phyloP scores from a whole-genome alignment of 164 flowering plant species.

The Dillenia turbinata region DNA sequence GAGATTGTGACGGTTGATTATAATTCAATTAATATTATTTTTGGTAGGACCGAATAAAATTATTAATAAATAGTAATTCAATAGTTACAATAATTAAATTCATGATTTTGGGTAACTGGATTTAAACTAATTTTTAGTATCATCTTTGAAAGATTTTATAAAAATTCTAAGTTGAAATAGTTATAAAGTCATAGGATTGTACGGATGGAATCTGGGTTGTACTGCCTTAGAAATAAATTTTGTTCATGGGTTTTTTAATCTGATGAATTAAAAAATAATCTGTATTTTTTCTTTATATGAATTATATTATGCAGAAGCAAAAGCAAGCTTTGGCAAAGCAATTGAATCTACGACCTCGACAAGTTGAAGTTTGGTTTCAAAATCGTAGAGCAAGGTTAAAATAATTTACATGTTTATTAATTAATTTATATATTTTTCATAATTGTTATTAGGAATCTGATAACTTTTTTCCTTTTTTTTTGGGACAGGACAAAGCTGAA shows the following conservation, averaged over 20 bases:
- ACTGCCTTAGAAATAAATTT: too few species aligned
- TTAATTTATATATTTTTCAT: background rate
- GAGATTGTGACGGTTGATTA: background rate
- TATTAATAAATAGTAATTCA: too few species aligned
- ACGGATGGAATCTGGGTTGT: too few species aligned
- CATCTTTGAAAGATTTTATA: too few species aligned
- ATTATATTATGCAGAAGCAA: slow-evolving; percentile 60
- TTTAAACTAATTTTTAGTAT: too few species aligned
- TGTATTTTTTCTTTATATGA: background rate
- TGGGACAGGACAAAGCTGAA: slow-evolving; percentile 70
- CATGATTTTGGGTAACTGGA: too few species aligned
- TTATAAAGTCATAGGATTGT: too few species aligned
- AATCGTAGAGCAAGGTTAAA: slow-evolving; percentile 77
- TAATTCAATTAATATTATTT: background rate
- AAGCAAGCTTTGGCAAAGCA: slow-evolving; percentile 73
- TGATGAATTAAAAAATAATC: too few species aligned
- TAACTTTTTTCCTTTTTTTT: background rate
- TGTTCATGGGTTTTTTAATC: too few species aligned
- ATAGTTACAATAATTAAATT: too few species aligned
- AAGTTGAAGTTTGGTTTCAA: slow-evolving; percentile 91
- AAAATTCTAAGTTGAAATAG: too few species aligned
- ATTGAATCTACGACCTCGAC: slow-evolving; percentile 67
- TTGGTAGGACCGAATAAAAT: background rate
- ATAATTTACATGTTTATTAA: background rate
- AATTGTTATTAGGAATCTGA: background rate